Evolutionary conservation across 148 eudicot genomes (phyloP), one percentile per base, ranked within the genome.

Genomic region (Rhododendron mucronatum): DNA sequence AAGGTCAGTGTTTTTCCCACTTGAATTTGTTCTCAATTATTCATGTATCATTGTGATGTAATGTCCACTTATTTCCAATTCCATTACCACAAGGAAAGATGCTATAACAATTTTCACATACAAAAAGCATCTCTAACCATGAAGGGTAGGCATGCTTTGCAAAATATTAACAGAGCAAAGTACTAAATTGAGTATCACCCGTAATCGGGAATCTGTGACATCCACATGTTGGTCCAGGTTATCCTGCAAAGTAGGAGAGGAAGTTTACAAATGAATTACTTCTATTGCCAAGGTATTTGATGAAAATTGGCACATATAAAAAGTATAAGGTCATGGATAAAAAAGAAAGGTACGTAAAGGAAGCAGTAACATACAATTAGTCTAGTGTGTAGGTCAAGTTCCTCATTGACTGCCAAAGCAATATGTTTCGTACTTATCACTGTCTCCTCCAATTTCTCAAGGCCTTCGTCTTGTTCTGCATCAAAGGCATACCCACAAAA

Each of bases 381-480:
- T 91, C 98, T 92, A 44, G 95, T 91, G 78, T 97, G 99, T 59
- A 97, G 89, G 85, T 88, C 90, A 88, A 97, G 99, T 82, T 97
- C 99, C 90, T 97, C 98, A 88, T 97, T 95, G 84, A 97, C 93
- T 21, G 99, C 93, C 90, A 97, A 89, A 50, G 99, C 99, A 89
- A 97, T 90, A 87, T 97, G 99, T 86, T 97, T 97, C 6, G 98
- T 95, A 87, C 99, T 97, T 65, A 86, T 82, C 84, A 97, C 98
- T 50, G 95, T 89, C 89, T 93, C 96, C 92, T 97, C 99, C 92
- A 97, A 90, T 86, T 89, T 90, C 51, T 94, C 98, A 86, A 97
- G 98, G 84, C 93, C 99, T 78, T 97, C 99, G 65, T 97, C 99
- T 95, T 97, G 98, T 82, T 95, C 99, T 97, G 98, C 85, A 67